phyloP scores from a whole-genome alignment of 257 asterid species.

The Galeopsis tetrahit region DNA sequence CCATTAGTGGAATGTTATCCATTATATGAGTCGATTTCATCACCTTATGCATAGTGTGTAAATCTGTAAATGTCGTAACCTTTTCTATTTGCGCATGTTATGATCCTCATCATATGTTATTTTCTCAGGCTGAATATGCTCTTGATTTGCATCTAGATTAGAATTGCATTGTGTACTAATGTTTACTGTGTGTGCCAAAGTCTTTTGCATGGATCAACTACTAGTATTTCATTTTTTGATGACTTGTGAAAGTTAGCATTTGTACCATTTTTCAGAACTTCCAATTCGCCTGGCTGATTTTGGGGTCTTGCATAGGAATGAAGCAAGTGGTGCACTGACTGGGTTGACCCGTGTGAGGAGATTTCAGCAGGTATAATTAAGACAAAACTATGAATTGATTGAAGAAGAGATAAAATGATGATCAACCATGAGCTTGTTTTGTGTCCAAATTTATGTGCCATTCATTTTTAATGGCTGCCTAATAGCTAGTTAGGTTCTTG shows the following conservation, averaged over 20 bases:
- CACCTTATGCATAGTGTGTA: constrained; percentile 2
- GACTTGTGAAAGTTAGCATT: constrained; percentile 22
- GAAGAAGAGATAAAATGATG: constrained; percentile 22
- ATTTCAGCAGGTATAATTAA: constrained; percentile 84
- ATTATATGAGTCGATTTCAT: constrained; percentile 8
- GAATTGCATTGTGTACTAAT: not conserved
- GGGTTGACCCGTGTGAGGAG: constrained; percentile 98
- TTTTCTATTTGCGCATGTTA: not conserved
- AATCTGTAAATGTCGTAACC: constrained; percentile 7
- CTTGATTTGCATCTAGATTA: constrained; percentile 20
- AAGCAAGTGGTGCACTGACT: constrained; percentile 98
- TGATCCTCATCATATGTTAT: not conserved
- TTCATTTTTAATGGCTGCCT: constrained; percentile 22
- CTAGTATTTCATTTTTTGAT: not conserved
- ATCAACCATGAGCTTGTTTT: constrained; percentile 1
- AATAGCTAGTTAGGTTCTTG: constrained; percentile 3
- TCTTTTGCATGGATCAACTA: not conserved
- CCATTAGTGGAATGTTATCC: constrained; percentile 3
- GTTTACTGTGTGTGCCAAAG: not conserved
- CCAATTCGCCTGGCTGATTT: constrained; percentile 98
- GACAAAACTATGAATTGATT: not conserved
- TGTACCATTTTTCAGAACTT: constrained; percentile 61
- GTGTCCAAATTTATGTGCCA: not conserved
- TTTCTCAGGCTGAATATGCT: not conserved
- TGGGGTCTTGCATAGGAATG: constrained; percentile 96